Conservation (phyloP, 2,329 filamentous ascomycete species). For the Sporothrix inflata region DNA sequence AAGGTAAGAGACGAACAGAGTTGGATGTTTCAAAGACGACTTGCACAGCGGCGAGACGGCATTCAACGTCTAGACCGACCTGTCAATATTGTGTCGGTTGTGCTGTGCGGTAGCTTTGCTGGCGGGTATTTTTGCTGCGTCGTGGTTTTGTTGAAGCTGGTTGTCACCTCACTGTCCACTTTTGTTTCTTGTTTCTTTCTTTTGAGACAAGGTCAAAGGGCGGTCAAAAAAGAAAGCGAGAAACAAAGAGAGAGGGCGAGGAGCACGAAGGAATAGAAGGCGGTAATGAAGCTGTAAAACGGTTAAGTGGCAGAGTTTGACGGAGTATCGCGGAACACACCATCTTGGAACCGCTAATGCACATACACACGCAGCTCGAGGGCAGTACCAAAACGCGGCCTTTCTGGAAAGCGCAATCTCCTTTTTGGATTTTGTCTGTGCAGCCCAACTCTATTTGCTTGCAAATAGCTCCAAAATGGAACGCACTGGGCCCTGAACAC, state of each 20-base stretch:
- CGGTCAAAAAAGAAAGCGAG: not conserved
- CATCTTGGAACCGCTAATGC: constrained; percentile 18
- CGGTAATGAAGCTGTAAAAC: not conserved
- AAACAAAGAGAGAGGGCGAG: no score
- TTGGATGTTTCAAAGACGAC: not conserved
- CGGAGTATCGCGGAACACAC: not conserved
- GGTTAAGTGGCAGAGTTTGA: not conserved
- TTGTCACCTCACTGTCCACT: not conserved
- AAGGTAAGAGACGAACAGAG: not conserved
- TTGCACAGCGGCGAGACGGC: not conserved
- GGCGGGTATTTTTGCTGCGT: not conserved
- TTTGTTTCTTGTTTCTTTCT: not conserved
- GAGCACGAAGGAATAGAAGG: not conserved
- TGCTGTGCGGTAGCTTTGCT: not conserved
- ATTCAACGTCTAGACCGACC: not conserved
- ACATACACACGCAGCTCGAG: constrained; percentile 9
- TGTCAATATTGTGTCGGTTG: not conserved
- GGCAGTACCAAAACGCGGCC: not conserved
- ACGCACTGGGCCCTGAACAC: not conserved
- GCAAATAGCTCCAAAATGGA: constrained; percentile 19
- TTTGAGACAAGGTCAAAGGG: not conserved
- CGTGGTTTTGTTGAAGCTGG: not conserved
- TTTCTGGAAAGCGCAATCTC: constrained; percentile 20
- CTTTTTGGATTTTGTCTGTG: constrained; percentile 19
- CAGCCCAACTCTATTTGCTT: constrained; percentile 20